Conservation (phyloP, 164 flowering plant genomes). For the Magnolia kwangsiensis region DNA sequence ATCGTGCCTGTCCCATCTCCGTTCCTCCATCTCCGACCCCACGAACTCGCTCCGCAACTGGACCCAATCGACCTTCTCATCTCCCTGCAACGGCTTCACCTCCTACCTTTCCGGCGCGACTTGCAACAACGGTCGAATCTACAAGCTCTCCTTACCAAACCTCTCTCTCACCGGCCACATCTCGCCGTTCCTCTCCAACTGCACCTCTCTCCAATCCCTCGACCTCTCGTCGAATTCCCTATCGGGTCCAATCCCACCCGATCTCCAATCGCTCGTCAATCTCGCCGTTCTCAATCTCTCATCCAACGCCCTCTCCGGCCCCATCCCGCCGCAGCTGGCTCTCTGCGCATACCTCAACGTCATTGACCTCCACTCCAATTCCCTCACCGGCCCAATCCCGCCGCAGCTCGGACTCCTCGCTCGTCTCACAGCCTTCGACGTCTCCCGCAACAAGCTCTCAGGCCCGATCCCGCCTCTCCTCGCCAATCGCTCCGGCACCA, state of each 20-base stretch:
- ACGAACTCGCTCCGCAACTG: constrained; percentile 57
- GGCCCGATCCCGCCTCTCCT: constrained; percentile 57
- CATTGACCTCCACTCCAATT: constrained; percentile 76
- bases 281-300: constrained; percentile 94
- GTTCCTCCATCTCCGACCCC: constrained; percentile 58
- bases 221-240: constrained; percentile 81
- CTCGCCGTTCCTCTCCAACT: constrained; percentile 78
- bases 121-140: constrained; percentile 96
- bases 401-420: constrained; percentile 60
- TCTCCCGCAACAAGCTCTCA: constrained; percentile 60
- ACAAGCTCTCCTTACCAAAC: constrained; percentile 72
- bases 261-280: constrained; percentile 67
- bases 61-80: constrained; percentile 57
- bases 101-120: constrained; percentile 77
- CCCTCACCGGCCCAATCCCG: constrained; percentile 69
- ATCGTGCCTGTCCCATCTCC: constrained; percentile 52
- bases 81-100: constrained; percentile 79
- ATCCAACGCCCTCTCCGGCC: constrained; percentile 56
- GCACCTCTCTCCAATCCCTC: constrained; percentile 86
- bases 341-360: constrained; percentile 82
- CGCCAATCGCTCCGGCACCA: constrained; percentile 57
- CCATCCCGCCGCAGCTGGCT: constrained; percentile 69
- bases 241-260: constrained; percentile 76
- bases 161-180: constrained; percentile 68
- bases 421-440: constrained; percentile 75